Percentiles rank a stretch among this genome's conserved stretches.
Conservation (phyloP, 257 asterid genomes). For the Euphrasia confusa region DNA sequence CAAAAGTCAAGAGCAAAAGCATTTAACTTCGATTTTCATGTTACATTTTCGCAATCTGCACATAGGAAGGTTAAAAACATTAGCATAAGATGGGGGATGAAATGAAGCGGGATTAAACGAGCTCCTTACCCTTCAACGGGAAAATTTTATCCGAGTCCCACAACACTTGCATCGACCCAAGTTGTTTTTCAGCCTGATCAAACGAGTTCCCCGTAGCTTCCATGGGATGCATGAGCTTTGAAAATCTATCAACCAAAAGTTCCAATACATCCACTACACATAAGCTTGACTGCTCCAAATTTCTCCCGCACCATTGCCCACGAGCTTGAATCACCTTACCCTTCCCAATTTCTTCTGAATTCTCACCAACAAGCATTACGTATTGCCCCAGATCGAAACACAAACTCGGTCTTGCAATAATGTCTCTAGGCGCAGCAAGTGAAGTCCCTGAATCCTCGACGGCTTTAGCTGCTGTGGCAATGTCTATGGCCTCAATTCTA, state of each 20-base stretch:
- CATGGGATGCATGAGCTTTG: slow-evolving; percentile 56
- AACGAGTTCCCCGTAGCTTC: slow-evolving; percentile 56
- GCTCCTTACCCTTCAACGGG: slow-evolving; percentile 22
- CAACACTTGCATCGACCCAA: slow-evolving; percentile 58
- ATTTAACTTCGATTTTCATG: not conserved
- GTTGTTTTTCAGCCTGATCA: slow-evolving; percentile 51
- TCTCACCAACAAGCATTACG: slow-evolving; percentile 53
- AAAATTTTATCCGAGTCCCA: slow-evolving; percentile 62
- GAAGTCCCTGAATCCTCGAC: slow-evolving; percentile 38
- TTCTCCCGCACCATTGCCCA: slow-evolving; percentile 61
- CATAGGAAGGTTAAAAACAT: too few species aligned
- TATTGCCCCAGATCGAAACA: slow-evolving; percentile 53
- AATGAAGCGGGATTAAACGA: not conserved
- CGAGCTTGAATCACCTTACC: slow-evolving; percentile 60
- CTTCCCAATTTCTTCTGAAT: slow-evolving; percentile 58
- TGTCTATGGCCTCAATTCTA: slow-evolving; percentile 38
- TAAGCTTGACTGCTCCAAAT: slow-evolving; percentile 51
- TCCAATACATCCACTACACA: slow-evolving; percentile 71
- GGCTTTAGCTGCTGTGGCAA: slow-evolving; percentile 28
- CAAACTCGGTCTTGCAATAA: slow-evolving; percentile 21
- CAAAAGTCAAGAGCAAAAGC: not conserved
- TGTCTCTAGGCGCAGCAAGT: slow-evolving; percentile 27
- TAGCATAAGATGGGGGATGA: not conserved
- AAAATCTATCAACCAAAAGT: slow-evolving; percentile 40
- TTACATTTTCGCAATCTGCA: slow-evolving; percentile 15